phyloP scores from a whole-genome alignment of 768 basidiomycete genomes.

The Lentinula aciculospora region DNA sequence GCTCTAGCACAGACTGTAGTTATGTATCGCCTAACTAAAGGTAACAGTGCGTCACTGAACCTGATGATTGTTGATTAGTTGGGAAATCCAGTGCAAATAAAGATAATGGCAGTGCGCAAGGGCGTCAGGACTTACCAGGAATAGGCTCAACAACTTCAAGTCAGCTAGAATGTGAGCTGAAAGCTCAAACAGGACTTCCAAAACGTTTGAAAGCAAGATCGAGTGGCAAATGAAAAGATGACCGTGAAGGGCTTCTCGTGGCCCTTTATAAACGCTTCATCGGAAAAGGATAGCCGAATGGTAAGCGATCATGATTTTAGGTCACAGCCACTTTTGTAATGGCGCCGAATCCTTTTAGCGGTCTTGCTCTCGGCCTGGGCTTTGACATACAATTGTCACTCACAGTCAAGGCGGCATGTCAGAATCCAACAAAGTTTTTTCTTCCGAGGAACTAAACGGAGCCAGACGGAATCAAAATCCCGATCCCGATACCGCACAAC shows the following conservation, averaged over 20 bases:
- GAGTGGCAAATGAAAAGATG: not conserved
- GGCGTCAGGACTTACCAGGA: not conserved
- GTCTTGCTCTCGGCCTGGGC: not conserved
- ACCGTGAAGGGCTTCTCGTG: not conserved
- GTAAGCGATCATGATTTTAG: not conserved
- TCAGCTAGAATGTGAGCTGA: not conserved
- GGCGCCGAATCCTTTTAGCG: not conserved
- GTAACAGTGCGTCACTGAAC: not conserved
- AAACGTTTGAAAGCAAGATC: not conserved
- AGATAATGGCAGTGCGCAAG: not conserved
- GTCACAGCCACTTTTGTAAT: not conserved
- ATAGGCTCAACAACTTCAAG: not conserved
- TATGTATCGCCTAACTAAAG: not conserved
- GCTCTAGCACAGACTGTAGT: not conserved
- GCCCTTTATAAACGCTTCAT: not conserved
- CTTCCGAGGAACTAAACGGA: not conserved
- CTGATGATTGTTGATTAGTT: not conserved
- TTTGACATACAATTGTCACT: not conserved
- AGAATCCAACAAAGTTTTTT: not conserved
- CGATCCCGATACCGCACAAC: not conserved
- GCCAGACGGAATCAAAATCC: not conserved
- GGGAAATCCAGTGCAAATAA: not conserved
- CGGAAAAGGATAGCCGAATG: not conserved
- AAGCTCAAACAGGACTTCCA: not conserved
- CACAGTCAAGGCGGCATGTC: not conserved